Evolutionary conservation across 2,329 filamentous ascomycete species (phyloP).

Genomic region (Sordariomycetes sp.): DNA sequence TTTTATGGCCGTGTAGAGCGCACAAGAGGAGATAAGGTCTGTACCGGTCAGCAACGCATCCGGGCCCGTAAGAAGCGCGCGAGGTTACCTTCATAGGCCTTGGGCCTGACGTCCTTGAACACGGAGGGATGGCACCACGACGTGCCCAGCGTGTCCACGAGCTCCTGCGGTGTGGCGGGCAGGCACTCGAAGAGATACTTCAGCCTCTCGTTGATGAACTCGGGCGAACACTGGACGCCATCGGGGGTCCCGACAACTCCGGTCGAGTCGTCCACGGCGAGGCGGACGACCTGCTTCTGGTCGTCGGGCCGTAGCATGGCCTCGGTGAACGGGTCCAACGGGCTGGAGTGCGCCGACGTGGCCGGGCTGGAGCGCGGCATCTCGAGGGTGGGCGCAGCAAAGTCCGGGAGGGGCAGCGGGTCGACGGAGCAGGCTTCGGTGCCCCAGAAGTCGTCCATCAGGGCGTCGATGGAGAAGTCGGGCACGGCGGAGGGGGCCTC

Average conservation of each 20-base stretch:
- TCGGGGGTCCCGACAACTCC: neutral
- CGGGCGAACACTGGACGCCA: slow-evolving; percentile 11
- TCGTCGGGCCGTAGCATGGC: slow-evolving; percentile 11
- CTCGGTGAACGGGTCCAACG: neutral
- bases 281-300: slow-evolving; percentile 3
- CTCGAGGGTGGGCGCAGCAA: neutral
- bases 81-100: slow-evolving; percentile 29
- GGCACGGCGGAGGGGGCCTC: neutral
- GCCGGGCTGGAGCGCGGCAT: neutral
- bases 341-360: neutral
- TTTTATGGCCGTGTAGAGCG: slow-evolving; percentile 39
- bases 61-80: slow-evolving; percentile 13
- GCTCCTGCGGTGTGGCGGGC: slow-evolving; percentile 32
- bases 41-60: neutral
- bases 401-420: neutral
- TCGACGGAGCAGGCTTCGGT: neutral
- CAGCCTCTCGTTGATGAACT: slow-evolving; percentile 20
- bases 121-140: slow-evolving; percentile 43
- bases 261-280: neutral
- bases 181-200: slow-evolving; percentile 38
- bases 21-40: slow-evolving; percentile 39
- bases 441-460: slow-evolving; percentile 1
- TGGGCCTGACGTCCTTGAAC: slow-evolving; percentile 39
- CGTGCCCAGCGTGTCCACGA: slow-evolving; percentile 36
- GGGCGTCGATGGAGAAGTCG: neutral